These are phyloP conservation scores for Dendrothele bispora DNA, from an alignment of 768 basidiomycete genomes.

Conservation along the genomic window DNA sequence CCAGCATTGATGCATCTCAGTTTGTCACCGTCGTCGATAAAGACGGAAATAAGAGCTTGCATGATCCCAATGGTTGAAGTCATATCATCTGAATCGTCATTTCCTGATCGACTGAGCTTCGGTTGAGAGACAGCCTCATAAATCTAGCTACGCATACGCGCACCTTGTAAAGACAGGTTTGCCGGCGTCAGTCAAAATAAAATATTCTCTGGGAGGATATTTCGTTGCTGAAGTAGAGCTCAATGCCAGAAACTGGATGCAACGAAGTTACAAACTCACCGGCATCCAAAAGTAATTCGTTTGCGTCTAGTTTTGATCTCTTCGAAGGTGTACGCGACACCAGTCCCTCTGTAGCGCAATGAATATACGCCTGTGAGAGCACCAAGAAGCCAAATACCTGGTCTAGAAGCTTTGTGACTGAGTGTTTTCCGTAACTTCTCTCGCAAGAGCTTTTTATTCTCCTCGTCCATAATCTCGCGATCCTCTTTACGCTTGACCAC, in stretches of 20 bases:
- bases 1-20: slow-evolving; percentile 83
- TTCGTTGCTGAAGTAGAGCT: slow-evolving; percentile 28
- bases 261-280: slow-evolving; percentile 27
- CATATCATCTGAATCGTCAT: slow-evolving; percentile 61
- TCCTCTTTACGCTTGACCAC: slow-evolving; percentile 50
- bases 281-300: slow-evolving; percentile 40
- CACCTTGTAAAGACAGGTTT: slow-evolving; percentile 96
- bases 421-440: slow-evolving; percentile 73
- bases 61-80: slow-evolving; percentile 88
- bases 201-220: slow-evolving; percentile 76
- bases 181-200: slow-evolving; percentile 91
- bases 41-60: slow-evolving; percentile 95
- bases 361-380: neutral
- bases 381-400: slow-evolving; percentile 38
- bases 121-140: slow-evolving; percentile 6
- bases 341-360: neutral
- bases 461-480: too few species aligned
- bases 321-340: slow-evolving; percentile 28
- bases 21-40: slow-evolving; percentile 90
- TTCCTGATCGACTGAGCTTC: slow-evolving; percentile 45
- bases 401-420: slow-evolving; percentile 45
- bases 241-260: neutral
- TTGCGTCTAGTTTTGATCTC: slow-evolving; percentile 29
- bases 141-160: slow-evolving; percentile 17
- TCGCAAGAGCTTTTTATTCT: slow-evolving; percentile 62